phyloP scores from a whole-genome alignment of 2,329 filamentous ascomycete genomes.

The Seiridium unicorne region DNA sequence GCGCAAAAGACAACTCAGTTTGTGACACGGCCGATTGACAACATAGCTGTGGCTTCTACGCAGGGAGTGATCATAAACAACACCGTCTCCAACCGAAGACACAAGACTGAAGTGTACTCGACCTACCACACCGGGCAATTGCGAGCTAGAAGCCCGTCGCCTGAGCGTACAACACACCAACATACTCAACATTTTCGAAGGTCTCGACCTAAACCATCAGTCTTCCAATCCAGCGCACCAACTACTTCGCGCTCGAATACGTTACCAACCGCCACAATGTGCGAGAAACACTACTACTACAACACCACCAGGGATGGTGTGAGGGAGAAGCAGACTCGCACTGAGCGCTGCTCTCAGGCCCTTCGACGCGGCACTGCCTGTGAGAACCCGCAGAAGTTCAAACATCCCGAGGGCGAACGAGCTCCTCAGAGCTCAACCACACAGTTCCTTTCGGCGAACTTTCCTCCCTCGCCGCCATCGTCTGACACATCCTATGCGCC shows the following conservation, averaged over 20 bases:
- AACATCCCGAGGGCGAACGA: slow-evolving; percentile 4
- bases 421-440: background rate
- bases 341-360: background rate
- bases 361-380: background rate
- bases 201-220: slow-evolving; percentile 8
- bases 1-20: slow-evolving; percentile 6
- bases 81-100: slow-evolving; percentile 8
- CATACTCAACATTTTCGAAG: background rate
- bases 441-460: background rate
- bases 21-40: slow-evolving; percentile 11
- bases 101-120: slow-evolving; percentile 5
- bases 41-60: slow-evolving; percentile 9
- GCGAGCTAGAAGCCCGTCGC: background rate
- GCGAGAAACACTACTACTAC: slow-evolving; percentile 12
- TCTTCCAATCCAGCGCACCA: slow-evolving; percentile 6
- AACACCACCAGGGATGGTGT: background rate
- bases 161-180: background rate
- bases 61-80: slow-evolving; percentile 10
- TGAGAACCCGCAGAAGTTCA: slow-evolving; percentile 2
- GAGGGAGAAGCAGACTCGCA: background rate
- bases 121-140: background rate
- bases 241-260: slow-evolving; percentile 4
- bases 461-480: slow-evolving; percentile 9
- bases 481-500: slow-evolving; percentile 4
- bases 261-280: slow-evolving; percentile 11